These are phyloP conservation scores for Rubroboletus pulcherrimus DNA, from an alignment of 768 basidiomycete genomes.

Conservation along the genomic window DNA sequence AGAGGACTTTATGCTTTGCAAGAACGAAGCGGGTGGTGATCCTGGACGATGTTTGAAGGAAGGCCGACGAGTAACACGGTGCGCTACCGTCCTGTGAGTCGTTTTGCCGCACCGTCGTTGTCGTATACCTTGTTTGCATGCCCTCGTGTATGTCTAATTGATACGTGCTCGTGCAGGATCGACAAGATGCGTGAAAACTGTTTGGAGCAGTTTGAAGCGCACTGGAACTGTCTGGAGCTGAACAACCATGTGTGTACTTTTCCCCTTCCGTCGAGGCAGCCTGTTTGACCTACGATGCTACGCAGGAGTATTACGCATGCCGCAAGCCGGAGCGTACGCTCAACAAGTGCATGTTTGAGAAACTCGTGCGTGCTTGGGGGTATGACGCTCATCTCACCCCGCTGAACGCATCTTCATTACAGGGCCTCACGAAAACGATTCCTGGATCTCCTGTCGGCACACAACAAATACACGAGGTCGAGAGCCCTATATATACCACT, in stretches of 20 bases:
- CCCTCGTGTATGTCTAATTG: background rate
- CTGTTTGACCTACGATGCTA: background rate
- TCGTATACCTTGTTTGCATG: background rate
- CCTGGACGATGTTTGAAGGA: constrained; percentile 94
- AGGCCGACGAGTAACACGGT: constrained; percentile 92
- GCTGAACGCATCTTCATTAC: background rate
- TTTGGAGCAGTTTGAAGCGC: constrained; percentile 76
- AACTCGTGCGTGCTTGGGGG: constrained; percentile 61
- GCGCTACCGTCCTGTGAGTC: constrained; percentile 88
- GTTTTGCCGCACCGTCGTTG: background rate
- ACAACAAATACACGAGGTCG: constrained; percentile 83
- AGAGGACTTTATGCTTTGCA: constrained; percentile 99
- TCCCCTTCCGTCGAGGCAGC: background rate
- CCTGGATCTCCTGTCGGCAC: constrained; percentile 83
- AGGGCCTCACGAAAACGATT: constrained; percentile 91
- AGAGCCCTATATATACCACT: constrained; percentile 75
- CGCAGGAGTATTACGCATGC: constrained; percentile 83
- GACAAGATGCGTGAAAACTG: constrained; percentile 93
- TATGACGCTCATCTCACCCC: background rate
- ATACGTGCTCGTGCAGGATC: constrained; percentile 50
- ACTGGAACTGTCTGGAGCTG: constrained; percentile 92
- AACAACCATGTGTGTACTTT: constrained; percentile 82
- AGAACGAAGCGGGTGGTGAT: constrained; percentile 76
- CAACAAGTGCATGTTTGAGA: constrained; percentile 95
- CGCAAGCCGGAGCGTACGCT: constrained; percentile 83